Evolutionary conservation across 495 filamentous ascomycete species (phyloP).

Genomic region (Bacidia rubella): DNA sequence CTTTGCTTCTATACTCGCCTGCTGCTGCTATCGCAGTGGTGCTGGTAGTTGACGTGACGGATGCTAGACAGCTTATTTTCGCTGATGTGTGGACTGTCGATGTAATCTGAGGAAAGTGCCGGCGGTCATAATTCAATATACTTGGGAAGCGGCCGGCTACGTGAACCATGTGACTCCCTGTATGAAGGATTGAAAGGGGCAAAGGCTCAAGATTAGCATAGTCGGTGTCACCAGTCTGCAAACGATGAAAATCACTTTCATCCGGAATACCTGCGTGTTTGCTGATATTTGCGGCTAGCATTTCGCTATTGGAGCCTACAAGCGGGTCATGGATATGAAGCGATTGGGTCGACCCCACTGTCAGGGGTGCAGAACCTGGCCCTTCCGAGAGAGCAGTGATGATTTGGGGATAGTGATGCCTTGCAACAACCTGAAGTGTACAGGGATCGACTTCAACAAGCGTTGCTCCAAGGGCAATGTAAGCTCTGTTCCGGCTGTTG

Average conservation of each 20-base stretch:
- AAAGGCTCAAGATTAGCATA: conserved; percentile 70
- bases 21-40: conserved; percentile 58
- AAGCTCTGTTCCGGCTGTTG: conserved; percentile 52
- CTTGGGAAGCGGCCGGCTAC: conserved; percentile 84
- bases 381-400: conserved; percentile 76
- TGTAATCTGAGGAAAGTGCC: conserved; percentile 67
- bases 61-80: conserved; percentile 61
- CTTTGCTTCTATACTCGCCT: conserved; percentile 90
- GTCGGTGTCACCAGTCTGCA: conserved; percentile 24
- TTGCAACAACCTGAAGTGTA: conserved; percentile 56
- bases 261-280: conserved; percentile 1
- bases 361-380: conserved; percentile 57
- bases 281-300: conserved; percentile 15
- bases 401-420: conserved; percentile 65
- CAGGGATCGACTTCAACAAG: conserved; percentile 77
- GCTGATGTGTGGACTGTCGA: conserved; percentile 75
- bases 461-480: conserved; percentile 60
- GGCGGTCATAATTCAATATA: conserved; percentile 78
- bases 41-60: conserved; percentile 49
- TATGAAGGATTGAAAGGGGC: conserved; percentile 56
- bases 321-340: conserved; percentile 78
- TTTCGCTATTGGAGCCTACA: conserved; percentile 16
- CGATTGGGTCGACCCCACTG: conserved; percentile 70
- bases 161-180: conserved; percentile 49
- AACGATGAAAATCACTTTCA: conserved; percentile 17